phyloP scores from a whole-genome alignment of 352 stramenopile species.

The Pythium brachiatum region DNA sequence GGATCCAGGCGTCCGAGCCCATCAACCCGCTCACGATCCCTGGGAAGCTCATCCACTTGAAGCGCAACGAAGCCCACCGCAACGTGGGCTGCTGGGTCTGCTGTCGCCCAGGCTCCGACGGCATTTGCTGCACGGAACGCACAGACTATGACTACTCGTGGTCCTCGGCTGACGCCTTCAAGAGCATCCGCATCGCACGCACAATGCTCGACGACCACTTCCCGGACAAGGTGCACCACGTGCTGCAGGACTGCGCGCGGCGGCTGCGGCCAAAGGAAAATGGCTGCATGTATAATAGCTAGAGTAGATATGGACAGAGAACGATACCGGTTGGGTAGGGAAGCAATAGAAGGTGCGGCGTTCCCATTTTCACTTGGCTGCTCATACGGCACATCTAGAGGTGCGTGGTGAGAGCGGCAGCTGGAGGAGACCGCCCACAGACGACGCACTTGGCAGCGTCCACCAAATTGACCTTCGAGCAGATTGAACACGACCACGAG shows the following conservation, averaged over 20 bases:
- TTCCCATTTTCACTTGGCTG: too few species aligned
- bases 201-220: constrained; percentile 90
- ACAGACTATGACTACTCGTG: constrained; percentile 79
- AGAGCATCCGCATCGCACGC: constrained; percentile 70
- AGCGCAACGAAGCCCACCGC: constrained; percentile 38
- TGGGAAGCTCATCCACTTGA: constrained; percentile 73
- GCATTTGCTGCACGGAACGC: constrained; percentile 82
- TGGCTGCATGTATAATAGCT: constrained; percentile 36
- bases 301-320: not conserved
- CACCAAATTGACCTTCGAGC: constrained; percentile 59
- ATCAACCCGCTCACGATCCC: constrained; percentile 82
- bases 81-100: constrained; percentile 75
- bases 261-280: constrained; percentile 33
- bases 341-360: not conserved
- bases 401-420: constrained; percentile 19
- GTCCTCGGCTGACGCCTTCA: constrained; percentile 58
- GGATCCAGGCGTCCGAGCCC: constrained; percentile 76
- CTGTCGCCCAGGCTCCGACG: constrained; percentile 67
- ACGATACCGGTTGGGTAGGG: not conserved
- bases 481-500: constrained; percentile 69
- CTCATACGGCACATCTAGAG: constrained; percentile 10
- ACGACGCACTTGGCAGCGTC: constrained; percentile 60
- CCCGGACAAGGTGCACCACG: constrained; percentile 84
- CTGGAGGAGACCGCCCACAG: constrained; percentile 56
- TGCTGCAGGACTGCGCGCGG: constrained; percentile 73